Evolutionary conservation across 2,329 filamentous ascomycete species (phyloP).

Genomic region (Xylariaceae sp.): DNA sequence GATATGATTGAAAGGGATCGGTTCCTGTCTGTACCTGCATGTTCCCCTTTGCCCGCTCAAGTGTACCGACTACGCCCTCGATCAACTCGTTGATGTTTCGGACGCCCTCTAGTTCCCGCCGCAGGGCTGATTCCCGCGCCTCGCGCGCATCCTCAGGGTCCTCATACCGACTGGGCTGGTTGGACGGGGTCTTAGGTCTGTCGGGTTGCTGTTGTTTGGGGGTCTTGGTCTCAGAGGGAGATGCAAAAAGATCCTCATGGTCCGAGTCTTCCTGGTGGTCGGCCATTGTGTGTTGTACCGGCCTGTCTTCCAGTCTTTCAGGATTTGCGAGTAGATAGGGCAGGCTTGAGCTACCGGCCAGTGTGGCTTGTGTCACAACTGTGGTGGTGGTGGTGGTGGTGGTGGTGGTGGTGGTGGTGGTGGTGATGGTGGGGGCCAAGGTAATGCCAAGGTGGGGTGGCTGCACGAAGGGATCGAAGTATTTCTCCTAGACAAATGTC

Average conservation of each 20-base stretch:
- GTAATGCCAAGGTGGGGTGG: slow-evolving; percentile 6
- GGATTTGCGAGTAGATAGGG: slow-evolving; percentile 4
- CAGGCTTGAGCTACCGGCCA: neutral
- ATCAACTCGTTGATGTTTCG: slow-evolving; percentile 87
- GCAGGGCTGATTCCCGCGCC: slow-evolving; percentile 75
- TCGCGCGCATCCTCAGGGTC: slow-evolving; percentile 71
- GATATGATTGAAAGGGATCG: neutral
- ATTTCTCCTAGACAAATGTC: neutral
- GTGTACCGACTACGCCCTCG: slow-evolving; percentile 74
- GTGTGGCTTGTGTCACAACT: neutral
- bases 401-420: neutral
- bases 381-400: slow-evolving; percentile 3
- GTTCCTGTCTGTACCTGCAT: slow-evolving; percentile 66
- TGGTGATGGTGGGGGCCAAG: slow-evolving; percentile 11
- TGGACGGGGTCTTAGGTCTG: slow-evolving; percentile 56
- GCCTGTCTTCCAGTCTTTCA: neutral
- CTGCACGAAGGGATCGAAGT: slow-evolving; percentile 10
- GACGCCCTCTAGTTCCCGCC: slow-evolving; percentile 80
- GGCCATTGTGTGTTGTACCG: slow-evolving; percentile 45
- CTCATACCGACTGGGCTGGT: slow-evolving; percentile 48
- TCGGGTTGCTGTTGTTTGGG: slow-evolving; percentile 42
- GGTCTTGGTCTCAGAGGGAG: slow-evolving; percentile 45
- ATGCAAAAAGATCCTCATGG: slow-evolving; percentile 55
- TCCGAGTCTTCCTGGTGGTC: slow-evolving; percentile 54
- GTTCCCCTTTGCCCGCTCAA: slow-evolving; percentile 75